These are phyloP conservation scores for Fomitopsis serialis DNA, from an alignment of 768 basidiomycete genomes.

Conservation along the genomic window DNA sequence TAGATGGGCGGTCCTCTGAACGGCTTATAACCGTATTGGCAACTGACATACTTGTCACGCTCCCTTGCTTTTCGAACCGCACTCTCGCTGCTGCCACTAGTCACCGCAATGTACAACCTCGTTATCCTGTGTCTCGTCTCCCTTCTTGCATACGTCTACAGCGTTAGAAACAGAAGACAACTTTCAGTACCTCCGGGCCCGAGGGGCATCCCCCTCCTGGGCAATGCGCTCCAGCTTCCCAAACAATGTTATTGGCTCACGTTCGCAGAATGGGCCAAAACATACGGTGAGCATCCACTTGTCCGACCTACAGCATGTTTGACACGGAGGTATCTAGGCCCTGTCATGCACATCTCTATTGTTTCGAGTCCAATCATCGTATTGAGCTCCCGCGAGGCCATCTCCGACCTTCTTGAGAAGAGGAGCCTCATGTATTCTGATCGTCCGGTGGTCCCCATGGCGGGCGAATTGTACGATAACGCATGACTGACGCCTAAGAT, in stretches of 20 bases:
- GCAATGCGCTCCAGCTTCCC: conserved; percentile 14
- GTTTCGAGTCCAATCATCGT: conserved; percentile 18
- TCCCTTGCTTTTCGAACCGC: no score
- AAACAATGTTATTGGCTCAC: neutral
- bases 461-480: conserved; percentile 14
- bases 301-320: no score
- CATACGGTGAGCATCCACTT: conserved; percentile 1
- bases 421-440: conserved; percentile 25
- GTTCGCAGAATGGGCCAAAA: conserved; percentile 1
- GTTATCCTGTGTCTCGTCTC: neutral
- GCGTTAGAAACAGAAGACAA: neutral
- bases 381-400: conserved; percentile 22
- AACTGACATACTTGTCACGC: no score
- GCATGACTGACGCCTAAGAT: neutral
- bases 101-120: neutral
- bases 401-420: conserved; percentile 25
- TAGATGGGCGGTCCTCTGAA: no score
- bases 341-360: conserved; percentile 16
- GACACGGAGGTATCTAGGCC: no score
- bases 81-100: no score
- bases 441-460: conserved; percentile 15
- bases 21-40: no score
- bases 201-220: conserved; percentile 18
- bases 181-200: conserved; percentile 21
- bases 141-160: neutral